Evolutionary conservation across 2,329 filamentous ascomycete genomes (phyloP).

Genomic region (Pseudogymnoascus pannorum): DNA sequence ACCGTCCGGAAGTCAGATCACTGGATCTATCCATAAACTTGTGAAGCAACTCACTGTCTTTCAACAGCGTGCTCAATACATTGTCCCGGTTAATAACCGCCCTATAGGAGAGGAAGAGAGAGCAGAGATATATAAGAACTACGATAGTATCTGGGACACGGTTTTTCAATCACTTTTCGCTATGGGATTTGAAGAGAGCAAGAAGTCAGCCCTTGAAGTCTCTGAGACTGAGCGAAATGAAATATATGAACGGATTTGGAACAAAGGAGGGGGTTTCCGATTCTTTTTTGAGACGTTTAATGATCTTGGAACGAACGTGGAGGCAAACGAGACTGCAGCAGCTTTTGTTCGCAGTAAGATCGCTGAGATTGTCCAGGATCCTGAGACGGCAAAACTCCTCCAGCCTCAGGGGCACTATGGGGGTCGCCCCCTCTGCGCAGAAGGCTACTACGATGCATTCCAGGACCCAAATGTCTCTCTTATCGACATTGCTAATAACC

Average conservation of each 20-base stretch:
- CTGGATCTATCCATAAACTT: slow-evolving; percentile 29
- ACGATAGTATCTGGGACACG: neutral
- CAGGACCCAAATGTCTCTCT: slow-evolving; percentile 40
- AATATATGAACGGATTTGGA: neutral
- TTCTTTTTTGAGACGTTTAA: slow-evolving; percentile 27
- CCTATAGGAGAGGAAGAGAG: slow-evolving; percentile 13
- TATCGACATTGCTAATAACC: slow-evolving; percentile 37
- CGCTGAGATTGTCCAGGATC: slow-evolving; percentile 20
- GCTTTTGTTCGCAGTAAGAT: slow-evolving; percentile 23
- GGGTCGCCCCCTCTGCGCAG: slow-evolving; percentile 36
- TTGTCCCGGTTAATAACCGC: slow-evolving; percentile 12
- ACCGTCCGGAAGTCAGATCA: slow-evolving; percentile 46
- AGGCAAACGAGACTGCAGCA: slow-evolving; percentile 24
- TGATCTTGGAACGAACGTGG: slow-evolving; percentile 20
- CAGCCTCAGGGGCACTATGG: slow-evolving; percentile 15
- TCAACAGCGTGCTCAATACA: slow-evolving; percentile 33
- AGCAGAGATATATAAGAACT: slow-evolving; percentile 16
- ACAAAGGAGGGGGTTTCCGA: slow-evolving; percentile 19
- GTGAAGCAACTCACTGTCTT: slow-evolving; percentile 30
- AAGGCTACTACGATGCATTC: slow-evolving; percentile 43
- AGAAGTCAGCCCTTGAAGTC: slow-evolving; percentile 20
- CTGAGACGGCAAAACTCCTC: slow-evolving; percentile 16
- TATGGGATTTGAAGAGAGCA: slow-evolving; percentile 28
- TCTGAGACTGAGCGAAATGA: neutral
- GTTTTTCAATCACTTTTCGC: slow-evolving; percentile 25